A percentile compares a stretch with the other conserved stretches of the same genome.
phyloP scores from a whole-genome alignment of 805 yeast genomes.

The Isabelozyma pseudorhagii region DNA sequence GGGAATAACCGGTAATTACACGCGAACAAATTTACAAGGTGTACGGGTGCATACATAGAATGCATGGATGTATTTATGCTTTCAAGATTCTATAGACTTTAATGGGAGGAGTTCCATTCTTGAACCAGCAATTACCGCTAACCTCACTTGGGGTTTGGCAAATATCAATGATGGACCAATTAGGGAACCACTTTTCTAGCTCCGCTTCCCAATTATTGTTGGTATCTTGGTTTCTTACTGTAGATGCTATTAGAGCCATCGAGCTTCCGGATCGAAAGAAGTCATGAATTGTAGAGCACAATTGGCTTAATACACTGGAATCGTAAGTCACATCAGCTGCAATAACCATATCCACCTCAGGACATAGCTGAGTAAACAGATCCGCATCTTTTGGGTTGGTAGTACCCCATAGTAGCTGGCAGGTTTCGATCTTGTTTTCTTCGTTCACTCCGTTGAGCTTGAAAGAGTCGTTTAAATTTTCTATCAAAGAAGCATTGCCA shows the following conservation, averaged over 20 bases:
- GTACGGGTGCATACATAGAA: not conserved
- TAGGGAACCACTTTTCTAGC: conserved; percentile 14
- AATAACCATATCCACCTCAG: conserved; percentile 47
- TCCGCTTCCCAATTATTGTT: conserved; percentile 29
- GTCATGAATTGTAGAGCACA: conserved; percentile 49
- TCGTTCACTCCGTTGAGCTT: conserved; percentile 34
- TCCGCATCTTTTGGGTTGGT: conserved; percentile 23
- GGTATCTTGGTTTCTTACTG: conserved; percentile 56
- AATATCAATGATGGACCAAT: not conserved
- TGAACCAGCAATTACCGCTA: conserved; percentile 14
- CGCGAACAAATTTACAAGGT: not conserved
- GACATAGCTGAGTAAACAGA: conserved; percentile 33
- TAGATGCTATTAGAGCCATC: conserved; percentile 61
- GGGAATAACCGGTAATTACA: not conserved
- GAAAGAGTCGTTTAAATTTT: conserved; percentile 44
- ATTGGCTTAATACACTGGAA: conserved; percentile 49
- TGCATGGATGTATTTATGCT: conserved; percentile 1
- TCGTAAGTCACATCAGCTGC: conserved; percentile 94
- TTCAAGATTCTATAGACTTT: not conserved
- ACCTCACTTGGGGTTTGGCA: not conserved
- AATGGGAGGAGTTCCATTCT: conserved; percentile 13
- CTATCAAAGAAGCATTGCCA: conserved; percentile 59
- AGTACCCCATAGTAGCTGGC: conserved; percentile 58
- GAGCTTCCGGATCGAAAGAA: conserved; percentile 26
- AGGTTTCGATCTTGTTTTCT: conserved; percentile 9